Base-by-base conservation (phyloP, 2,329 filamentous ascomycete genomes). In the Beauveria sp. region DNA sequence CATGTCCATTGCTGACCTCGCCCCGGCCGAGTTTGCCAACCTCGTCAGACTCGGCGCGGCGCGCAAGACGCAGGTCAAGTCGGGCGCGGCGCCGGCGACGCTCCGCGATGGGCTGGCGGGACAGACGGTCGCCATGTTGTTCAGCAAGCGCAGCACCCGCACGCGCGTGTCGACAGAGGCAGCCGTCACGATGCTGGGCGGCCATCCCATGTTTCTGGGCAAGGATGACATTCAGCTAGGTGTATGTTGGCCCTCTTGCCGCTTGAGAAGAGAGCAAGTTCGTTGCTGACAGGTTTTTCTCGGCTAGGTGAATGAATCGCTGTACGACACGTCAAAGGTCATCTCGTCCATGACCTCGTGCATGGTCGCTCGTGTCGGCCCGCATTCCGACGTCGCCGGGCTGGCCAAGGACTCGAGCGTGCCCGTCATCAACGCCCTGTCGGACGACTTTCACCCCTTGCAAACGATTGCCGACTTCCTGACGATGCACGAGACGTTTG, bases 161-260 rank as follows among this genome's bases (percentile, higher is more conserved):
- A 99, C 94, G 14, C 87, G 94, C 64, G 88, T 99, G 37, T 96
- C 92, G 2, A 97, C 92, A 2, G 94, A 99, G 79, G 89, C 89
- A 8, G 94, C 94, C 14, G 87, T 97, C 43, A 84, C 88, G n/a
- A 80, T 90, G 63, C 83, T 99, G 80, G 92, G 92, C 43, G 94
- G 93, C 0, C 89, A 96, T 69, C 88, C 94, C 24, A 97, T 99
- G 92, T 99, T 99, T 72, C 76, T 99, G 62, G 92, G 92, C 69
- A 94, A 92, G 71, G 88, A 96, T 60, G 94, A 99, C 71, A 99
- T 99, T 64, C 94, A 99, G 75, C 81, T 99, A 22, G 94, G 94
- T 57, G 94, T 90, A 73, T 66, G 81, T 78, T 8, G 16, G 24
- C 46, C 5, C 47, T 9, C 48, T 37, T 37, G 34, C 34, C 34